These are phyloP conservation scores for Colletotrichum plurivorum DNA, from an alignment of 2,329 filamentous ascomycete species.

Conservation along the genomic window DNA sequence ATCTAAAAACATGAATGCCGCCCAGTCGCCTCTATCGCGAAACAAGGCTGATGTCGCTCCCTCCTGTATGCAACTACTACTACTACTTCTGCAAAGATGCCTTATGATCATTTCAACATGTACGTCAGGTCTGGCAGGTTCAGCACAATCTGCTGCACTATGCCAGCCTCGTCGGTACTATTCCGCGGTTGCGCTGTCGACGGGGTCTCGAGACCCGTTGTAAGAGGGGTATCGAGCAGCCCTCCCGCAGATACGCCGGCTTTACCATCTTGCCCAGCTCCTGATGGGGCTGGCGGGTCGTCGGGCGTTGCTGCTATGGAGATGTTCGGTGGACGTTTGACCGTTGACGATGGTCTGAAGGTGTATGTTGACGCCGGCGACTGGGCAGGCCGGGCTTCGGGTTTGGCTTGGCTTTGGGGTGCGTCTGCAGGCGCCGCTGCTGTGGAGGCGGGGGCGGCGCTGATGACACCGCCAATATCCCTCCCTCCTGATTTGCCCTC, in stretches of 20 bases:
- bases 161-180: slow-evolving; percentile 48
- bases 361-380: slow-evolving; percentile 17
- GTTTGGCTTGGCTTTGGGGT: slow-evolving; percentile 32
- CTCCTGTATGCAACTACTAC: background rate
- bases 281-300: slow-evolving; percentile 24
- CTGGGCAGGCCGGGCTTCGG: slow-evolving; percentile 14
- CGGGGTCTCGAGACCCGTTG: slow-evolving; percentile 14
- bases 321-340: slow-evolving; percentile 28
- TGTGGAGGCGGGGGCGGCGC: slow-evolving; percentile 37
- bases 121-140: slow-evolving; percentile 61
- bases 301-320: slow-evolving; percentile 13
- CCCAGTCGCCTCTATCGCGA: slow-evolving; percentile 2
- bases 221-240: slow-evolving; percentile 18
- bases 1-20: slow-evolving; percentile 19
- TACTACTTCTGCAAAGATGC: slow-evolving; percentile 3
- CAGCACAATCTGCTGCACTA: slow-evolving; percentile 52
- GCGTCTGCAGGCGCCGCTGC: background rate
- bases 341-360: slow-evolving; percentile 25
- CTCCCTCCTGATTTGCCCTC: slow-evolving; percentile 28
- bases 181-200: slow-evolving; percentile 14
- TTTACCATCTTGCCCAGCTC: slow-evolving; percentile 3
- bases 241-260: slow-evolving; percentile 20
- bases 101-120: slow-evolving; percentile 55
- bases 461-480: slow-evolving; percentile 34
- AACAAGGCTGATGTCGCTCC: slow-evolving; percentile 17